Conservation (phyloP, 345 rosid species). For the Dipteronia sinensis region DNA sequence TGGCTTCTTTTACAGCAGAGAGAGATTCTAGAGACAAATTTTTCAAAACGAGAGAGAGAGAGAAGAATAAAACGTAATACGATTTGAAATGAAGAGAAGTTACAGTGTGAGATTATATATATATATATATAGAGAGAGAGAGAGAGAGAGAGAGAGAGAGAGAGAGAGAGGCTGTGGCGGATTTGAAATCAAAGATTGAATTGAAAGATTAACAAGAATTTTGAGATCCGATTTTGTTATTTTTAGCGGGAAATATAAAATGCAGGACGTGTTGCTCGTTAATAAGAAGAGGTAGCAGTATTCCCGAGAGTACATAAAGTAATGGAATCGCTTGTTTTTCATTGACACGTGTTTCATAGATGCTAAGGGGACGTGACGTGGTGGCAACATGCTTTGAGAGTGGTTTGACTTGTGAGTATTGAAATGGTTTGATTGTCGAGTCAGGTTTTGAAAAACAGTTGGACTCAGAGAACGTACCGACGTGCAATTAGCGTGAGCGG, state of each 20-base stretch:
- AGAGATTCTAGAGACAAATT: constrained; percentile 9
- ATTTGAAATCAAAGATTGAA: neutral
- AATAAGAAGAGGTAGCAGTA: neutral
- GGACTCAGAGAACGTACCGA: neutral
- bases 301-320: neutral
- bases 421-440: neutral
- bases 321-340: neutral
- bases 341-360: no score
- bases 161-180: neutral
- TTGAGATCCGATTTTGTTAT: neutral
- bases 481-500: neutral
- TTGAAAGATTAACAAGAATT: neutral
- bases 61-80: neutral
- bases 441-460: neutral
- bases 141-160: no score
- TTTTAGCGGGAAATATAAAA: constrained; percentile 24
- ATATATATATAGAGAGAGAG: neutral
- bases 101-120: neutral
- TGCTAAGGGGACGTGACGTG: no score
- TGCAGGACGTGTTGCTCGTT: neutral
- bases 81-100: neutral
- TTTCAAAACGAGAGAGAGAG: neutral
- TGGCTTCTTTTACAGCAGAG: constrained; percentile 11
- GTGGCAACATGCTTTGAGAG: neutral
- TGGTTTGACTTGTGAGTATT: neutral